phyloP scores from a whole-genome alignment of 352 stramenopile species.

The Peronosclerospora sorghi region DNA sequence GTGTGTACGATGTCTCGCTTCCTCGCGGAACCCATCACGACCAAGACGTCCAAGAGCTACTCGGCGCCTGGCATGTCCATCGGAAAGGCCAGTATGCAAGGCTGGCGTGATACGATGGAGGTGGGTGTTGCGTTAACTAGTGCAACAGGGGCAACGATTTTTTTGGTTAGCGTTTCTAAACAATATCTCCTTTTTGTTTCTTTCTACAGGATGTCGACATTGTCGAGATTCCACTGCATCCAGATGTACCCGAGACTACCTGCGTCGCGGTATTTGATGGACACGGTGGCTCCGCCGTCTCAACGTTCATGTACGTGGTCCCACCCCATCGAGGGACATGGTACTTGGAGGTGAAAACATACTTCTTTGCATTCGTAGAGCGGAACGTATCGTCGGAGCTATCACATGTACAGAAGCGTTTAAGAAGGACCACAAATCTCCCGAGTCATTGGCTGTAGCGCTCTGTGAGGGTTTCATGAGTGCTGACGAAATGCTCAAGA shows the following conservation, averaged over 20 bases:
- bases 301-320: constrained; percentile 46
- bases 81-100: constrained; percentile 68
- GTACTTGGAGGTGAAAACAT: too few species aligned
- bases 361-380: constrained; percentile 24
- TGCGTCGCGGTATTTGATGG: constrained; percentile 81
- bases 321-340: too few species aligned
- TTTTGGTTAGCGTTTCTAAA: constrained; percentile 2
- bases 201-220: constrained; percentile 56
- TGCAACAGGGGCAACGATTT: background rate
- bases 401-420: constrained; percentile 70
- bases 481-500: constrained; percentile 60
- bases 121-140: constrained; percentile 15
- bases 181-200: background rate
- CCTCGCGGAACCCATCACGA: constrained; percentile 68
- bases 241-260: constrained; percentile 34
- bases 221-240: constrained; percentile 53
- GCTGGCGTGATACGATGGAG: constrained; percentile 82
- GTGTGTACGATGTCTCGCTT: constrained; percentile 85
- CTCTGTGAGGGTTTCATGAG: constrained; percentile 67
- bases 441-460: constrained; percentile 60
- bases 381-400: constrained; percentile 48
- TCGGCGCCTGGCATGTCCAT: constrained; percentile 40
- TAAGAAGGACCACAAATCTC: constrained; percentile 52
- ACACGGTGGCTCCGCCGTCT: constrained; percentile 61
- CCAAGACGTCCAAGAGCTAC: constrained; percentile 48